These are phyloP conservation scores for Wickerhamomyces canadensis DNA, from an alignment of 805 yeast genomes.

Conservation along the genomic window DNA sequence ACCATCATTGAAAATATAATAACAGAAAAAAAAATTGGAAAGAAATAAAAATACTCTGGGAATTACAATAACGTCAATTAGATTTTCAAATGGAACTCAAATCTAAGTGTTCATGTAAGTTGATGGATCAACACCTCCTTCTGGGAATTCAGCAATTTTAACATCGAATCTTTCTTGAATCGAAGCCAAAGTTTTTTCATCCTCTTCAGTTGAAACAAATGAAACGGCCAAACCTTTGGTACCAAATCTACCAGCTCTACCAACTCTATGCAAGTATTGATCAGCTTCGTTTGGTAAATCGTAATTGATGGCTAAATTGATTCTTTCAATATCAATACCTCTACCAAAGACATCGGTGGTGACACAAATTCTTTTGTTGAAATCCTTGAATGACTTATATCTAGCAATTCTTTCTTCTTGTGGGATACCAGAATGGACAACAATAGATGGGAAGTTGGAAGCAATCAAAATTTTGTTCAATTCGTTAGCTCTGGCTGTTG, in stretches of 20 bases:
- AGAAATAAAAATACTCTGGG: no score
- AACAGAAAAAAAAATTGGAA: constrained; percentile 1
- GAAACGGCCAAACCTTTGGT: constrained; percentile 97
- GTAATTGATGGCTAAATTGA: constrained; percentile 95
- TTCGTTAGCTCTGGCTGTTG: constrained; percentile 88
- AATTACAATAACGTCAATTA: no score
- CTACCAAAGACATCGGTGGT: constrained; percentile 98
- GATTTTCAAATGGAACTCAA: no score
- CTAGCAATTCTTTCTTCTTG: constrained; percentile 98
- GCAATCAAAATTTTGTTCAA: constrained; percentile 84
- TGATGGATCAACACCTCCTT: constrained; percentile 95
- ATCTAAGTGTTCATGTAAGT: constrained; percentile 91
- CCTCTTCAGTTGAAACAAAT: constrained; percentile 79
- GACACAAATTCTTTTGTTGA: constrained; percentile 97
- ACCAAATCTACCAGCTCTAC: constrained; percentile 99
- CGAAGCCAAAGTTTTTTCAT: constrained; percentile 82
- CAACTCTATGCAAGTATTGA: constrained; percentile 97
- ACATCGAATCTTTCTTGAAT: constrained; percentile 98
- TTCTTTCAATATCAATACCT: constrained; percentile 99
- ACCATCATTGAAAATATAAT: not conserved
- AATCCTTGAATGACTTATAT: constrained; percentile 94
- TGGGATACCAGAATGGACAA: constrained; percentile 91
- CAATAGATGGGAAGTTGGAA: constrained; percentile 94
- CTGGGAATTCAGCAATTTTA: constrained; percentile 91
- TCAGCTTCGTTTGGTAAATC: constrained; percentile 96